Evolutionary conservation across 2,329 filamentous ascomycete species (phyloP).

Genomic region (Botrytis tulipae): DNA sequence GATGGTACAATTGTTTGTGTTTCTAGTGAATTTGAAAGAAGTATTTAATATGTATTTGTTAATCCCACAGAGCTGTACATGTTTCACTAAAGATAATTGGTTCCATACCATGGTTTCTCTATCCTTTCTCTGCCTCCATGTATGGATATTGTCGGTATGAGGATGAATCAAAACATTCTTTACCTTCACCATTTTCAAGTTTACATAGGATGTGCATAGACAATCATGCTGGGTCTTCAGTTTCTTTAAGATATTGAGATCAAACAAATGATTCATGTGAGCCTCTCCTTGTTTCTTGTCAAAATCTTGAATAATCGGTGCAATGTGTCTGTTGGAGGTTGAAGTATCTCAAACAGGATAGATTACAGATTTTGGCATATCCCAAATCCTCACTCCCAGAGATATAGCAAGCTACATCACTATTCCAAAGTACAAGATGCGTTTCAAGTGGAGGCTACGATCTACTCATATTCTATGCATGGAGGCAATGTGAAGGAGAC

Average conservation of each 20-base stretch:
- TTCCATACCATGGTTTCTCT: neutral
- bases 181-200: too few species aligned
- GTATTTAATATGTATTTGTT: neutral
- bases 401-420: accelerated
- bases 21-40: neutral
- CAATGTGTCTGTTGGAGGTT: too few species aligned
- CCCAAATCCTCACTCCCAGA: neutral
- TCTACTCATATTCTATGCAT: neutral
- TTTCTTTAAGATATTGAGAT: neutral
- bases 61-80: too few species aligned
- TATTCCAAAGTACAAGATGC: neutral
- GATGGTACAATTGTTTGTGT: neutral
- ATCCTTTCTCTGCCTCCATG: neutral
- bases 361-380: neutral
- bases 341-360: neutral
- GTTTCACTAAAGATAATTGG: neutral
- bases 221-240: neutral
- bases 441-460: too few species aligned
- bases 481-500: too few species aligned
- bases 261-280: neutral
- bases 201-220: accelerated
- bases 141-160: neutral
- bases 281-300: neutral
- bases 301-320: neutral
- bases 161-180: too few species aligned